Base-by-base conservation (phyloP, 352 stramenopile genomes). In the Achlya hypogyna region DNA sequence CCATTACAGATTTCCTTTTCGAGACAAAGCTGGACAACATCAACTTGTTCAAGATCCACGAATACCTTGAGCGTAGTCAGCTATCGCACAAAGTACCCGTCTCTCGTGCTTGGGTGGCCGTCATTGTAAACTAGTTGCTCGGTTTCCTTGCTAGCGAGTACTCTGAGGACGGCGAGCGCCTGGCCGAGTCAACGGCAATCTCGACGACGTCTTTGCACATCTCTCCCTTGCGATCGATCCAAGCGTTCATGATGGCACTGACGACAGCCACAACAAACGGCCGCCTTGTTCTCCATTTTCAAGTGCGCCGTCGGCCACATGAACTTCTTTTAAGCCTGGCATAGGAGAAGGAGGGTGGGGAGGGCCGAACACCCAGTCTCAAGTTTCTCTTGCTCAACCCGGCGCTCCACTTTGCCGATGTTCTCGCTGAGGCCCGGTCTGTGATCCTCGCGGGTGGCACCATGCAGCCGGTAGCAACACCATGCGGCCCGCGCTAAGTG, bases 401-500 rank as follows among this genome's bases (percentile, higher is more conserved):
- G 14, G 86, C 84, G 0, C 82, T 86, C 5, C 87, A 98, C 51
- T 98, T 99, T 52, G 72, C 96, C 62, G 83, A 98, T 69, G 89
- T 99, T n/a, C 81, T 98, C 5, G 69, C 93, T 32, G 86, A 98
- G 69, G 82, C 96, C 14, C 84, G 96, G 53, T 94, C 95, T 9
- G 86, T 99, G 6, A 91, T 99, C 53, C 80, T 99, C 6, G 93
- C 98, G 16, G 97, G 97, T 72, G 97, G 97, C 45, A 99, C 97
- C 47, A 96, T 99, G 76, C 89, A 98, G 63, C 97, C 97, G 20
- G 86, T 94, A 71, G 62, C 71, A 68, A 58, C 9, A 47, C 42
- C 42, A 18, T 22, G 49, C 60, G 29, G 23, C 20, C 35, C 23
- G 51, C 38, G 27, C 9, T 65, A 52, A 65, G 14, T 25, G 16